A percentile compares a stretch with the other conserved stretches of the same genome.
phyloP scores from a whole-genome alignment of 108 stramenopile genomes.

The Fragilaria crotonensis region DNA sequence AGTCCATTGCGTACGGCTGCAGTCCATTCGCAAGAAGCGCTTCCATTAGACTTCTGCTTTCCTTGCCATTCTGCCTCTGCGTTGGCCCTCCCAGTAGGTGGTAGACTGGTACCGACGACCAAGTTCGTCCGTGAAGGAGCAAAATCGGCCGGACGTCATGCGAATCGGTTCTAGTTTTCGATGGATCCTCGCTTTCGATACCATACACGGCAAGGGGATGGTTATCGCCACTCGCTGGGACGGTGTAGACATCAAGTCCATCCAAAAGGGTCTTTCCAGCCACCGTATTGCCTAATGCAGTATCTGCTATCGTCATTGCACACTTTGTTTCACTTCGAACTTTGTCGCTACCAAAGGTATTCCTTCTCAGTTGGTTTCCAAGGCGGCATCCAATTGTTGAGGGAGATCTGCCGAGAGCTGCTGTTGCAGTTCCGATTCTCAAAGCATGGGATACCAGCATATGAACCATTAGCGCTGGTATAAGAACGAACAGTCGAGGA shows the following conservation, averaged over 20 bases:
- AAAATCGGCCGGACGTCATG: conserved; percentile 36
- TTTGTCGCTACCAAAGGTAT: neutral
- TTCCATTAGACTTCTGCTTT: conserved; percentile 56
- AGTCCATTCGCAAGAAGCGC: conserved; percentile 44
- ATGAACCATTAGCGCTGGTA: too few species aligned
- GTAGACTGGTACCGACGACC: conserved; percentile 85
- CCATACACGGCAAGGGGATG: conserved; percentile 76
- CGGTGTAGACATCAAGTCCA: conserved; percentile 64
- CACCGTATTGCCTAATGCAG: neutral
- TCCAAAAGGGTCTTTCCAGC: conserved; percentile 23
- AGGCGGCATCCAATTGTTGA: too few species aligned
- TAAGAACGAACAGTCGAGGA: too few species aligned
- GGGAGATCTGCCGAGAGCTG: too few species aligned
- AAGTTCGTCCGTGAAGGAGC: conserved; percentile 80
- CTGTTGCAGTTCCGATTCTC: too few species aligned
- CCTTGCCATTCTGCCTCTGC: conserved; percentile 15
- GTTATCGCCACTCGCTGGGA: conserved; percentile 47
- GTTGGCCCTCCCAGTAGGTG: conserved; percentile 50
- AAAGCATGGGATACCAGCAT: too few species aligned
- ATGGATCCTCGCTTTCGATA: conserved; percentile 22
- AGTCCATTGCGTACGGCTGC: conserved; percentile 84
- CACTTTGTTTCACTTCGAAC: neutral
- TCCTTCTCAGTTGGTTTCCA: neutral
- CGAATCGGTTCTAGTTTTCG: neutral
- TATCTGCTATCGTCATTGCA: conserved; percentile 4